Conservation (phyloP, 2,329 filamentous ascomycete genomes). For the Nothophoma quercina region DNA sequence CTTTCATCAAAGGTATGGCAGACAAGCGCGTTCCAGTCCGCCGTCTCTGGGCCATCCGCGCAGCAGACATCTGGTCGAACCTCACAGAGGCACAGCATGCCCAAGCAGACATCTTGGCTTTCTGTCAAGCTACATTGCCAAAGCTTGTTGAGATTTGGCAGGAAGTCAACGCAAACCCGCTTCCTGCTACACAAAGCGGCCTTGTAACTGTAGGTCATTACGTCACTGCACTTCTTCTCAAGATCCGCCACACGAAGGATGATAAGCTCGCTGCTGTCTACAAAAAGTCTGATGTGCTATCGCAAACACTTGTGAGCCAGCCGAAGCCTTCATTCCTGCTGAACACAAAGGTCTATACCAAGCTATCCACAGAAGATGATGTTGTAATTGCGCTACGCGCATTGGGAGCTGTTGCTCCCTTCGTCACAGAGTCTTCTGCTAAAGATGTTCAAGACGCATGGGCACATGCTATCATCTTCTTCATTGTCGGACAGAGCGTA, state of each 20-base stretch:
- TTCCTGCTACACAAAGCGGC: constrained; percentile 81
- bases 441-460: constrained; percentile 69
- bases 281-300: constrained; percentile 69
- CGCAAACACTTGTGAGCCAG: constrained; percentile 72
- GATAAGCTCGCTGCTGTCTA: constrained; percentile 64
- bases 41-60: constrained; percentile 79
- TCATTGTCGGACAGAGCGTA: constrained; percentile 70
- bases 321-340: constrained; percentile 88
- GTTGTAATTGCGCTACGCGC: constrained; percentile 78
- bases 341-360: constrained; percentile 84
- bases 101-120: constrained; percentile 54
- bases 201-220: constrained; percentile 82
- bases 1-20: constrained; percentile 78
- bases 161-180: constrained; percentile 79
- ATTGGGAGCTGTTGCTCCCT: constrained; percentile 67
- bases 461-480: constrained; percentile 85
- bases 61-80: constrained; percentile 74
- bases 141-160: constrained; percentile 74
- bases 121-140: constrained; percentile 60
- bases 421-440: constrained; percentile 57
- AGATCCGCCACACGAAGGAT: constrained; percentile 62
- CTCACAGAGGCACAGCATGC: constrained; percentile 59
- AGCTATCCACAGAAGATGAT: constrained; percentile 77
- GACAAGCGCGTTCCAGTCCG: constrained; percentile 85
- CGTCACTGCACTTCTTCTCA: constrained; percentile 68